A percentile compares a stretch with the other conserved stretches of the same genome.
Conservation (phyloP, 306 rosid species). For the Corylus avellana region DNA sequence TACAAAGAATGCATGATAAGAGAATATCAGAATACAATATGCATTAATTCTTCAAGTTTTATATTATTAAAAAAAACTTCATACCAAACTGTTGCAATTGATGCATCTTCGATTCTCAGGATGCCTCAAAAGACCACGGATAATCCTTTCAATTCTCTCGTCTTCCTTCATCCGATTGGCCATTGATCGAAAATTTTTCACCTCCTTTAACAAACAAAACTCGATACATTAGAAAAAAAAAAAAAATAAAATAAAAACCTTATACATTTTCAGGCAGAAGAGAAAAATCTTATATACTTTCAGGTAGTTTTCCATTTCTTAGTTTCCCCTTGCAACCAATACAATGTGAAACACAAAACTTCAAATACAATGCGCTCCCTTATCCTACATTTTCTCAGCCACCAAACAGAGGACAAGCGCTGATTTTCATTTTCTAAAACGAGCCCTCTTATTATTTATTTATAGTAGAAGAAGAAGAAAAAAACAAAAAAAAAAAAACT, state of each 20-base stretch:
- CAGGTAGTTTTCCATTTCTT: background rate
- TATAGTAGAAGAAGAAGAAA: background rate
- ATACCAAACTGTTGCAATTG: conserved; percentile 86
- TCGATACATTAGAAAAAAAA: too few species aligned
- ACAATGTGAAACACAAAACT: background rate
- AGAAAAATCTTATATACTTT: background rate
- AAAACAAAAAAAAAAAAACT: background rate
- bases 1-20: background rate
- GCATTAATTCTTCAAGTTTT: too few species aligned
- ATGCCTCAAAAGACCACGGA: conserved; percentile 71
- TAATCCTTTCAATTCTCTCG: conserved; percentile 55
- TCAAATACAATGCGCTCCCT: background rate
- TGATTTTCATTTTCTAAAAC: background rate
- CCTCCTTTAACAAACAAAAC: conserved; percentile 21
- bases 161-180: conserved; percentile 65
- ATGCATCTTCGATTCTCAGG: conserved; percentile 83
- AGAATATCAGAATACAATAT: background rate
- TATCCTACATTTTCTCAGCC: background rate
- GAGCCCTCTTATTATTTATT: background rate
- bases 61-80: background rate
- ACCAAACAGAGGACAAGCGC: background rate
- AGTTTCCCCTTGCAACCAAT: background rate
- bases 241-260: background rate
- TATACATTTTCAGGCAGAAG: background rate
- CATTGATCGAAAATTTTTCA: conserved; percentile 44